These are phyloP conservation scores for Colletotrichum echinochloae DNA, from an alignment of 2,329 filamentous ascomycete species.

Conservation along the genomic window DNA sequence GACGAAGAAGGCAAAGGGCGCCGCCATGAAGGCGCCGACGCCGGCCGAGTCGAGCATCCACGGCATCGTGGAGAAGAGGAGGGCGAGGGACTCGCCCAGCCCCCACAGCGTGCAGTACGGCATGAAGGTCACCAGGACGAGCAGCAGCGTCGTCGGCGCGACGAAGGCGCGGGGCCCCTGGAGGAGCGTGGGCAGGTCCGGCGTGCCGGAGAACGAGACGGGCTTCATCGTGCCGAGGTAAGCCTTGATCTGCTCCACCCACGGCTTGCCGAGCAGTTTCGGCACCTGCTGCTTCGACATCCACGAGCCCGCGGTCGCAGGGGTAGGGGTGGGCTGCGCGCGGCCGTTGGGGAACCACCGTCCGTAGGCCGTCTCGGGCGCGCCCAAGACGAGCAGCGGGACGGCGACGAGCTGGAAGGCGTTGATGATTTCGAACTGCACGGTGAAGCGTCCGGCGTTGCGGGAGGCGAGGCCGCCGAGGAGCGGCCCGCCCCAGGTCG, in stretches of 20 bases:
- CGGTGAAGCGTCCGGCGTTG: slow-evolving; percentile 54
- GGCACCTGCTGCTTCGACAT: background rate
- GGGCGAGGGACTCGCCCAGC: slow-evolving; percentile 57
- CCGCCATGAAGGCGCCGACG: slow-evolving; percentile 59
- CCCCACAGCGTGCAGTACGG: slow-evolving; percentile 62
- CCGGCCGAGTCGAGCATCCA: slow-evolving; percentile 53
- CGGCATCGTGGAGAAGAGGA: slow-evolving; percentile 60
- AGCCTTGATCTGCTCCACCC: slow-evolving; percentile 48
- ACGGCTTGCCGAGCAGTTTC: slow-evolving; percentile 44
- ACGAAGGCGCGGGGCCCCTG: slow-evolving; percentile 61
- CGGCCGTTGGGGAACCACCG: slow-evolving; percentile 48
- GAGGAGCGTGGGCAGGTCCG: slow-evolving; percentile 51
- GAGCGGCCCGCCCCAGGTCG: slow-evolving; percentile 66
- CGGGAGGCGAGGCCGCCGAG: slow-evolving; percentile 63
- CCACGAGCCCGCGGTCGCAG: slow-evolving; percentile 38
- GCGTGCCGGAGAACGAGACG: slow-evolving; percentile 50
- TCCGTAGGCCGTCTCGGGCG: slow-evolving; percentile 66
- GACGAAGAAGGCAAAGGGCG: slow-evolving; percentile 57
- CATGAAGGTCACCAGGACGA: slow-evolving; percentile 59
- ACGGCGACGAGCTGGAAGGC: slow-evolving; percentile 61
- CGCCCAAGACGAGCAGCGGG: slow-evolving; percentile 59
- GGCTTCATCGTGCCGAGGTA: slow-evolving; percentile 57
- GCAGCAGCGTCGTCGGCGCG: slow-evolving; percentile 62
- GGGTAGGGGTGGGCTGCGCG: slow-evolving; percentile 37
- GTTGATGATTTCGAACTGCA: slow-evolving; percentile 65